Base-by-base conservation (phyloP, 306 rosid species). In the Quercus agrifolia region DNA sequence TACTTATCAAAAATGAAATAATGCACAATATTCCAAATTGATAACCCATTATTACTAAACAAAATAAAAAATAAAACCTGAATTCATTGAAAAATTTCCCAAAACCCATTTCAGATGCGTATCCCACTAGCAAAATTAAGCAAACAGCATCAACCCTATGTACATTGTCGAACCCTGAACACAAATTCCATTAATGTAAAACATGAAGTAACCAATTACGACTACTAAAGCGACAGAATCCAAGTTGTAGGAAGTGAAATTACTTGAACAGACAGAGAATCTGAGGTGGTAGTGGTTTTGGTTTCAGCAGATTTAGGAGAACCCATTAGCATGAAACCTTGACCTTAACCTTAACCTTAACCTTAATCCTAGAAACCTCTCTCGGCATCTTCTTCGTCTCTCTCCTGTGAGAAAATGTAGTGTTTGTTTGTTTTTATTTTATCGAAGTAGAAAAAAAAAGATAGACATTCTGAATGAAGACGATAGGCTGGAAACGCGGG, bases 231-330 rank as follows among this genome's bases (percentile, higher is more conserved):
- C 2, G 11, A 38, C 46, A 8, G 46, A 38, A 38, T 11, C 46
- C 46, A 25, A 49, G 51, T 44, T 6, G 41, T 13, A 27, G 17
- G 5, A 44, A 59, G 44, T 63, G 51, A 44, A 75, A 41, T 79
- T 86, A 90, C 92, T 74, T 86, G 92, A 15, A 84, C 83, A 51
- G 77, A 83, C 74, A 88, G 84, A 44, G 92, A 86, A 54, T 85
- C 85, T 2, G 78, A 44, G 25, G 79, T 23, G 56, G 82, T 27
- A 23, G 67, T 21, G 74, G 82, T 20, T 56, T 83, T 14, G 81
- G 28, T 78, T 57, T 81, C 81, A 5, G 77, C 30, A 71, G 87
- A 46, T 67, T 83, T 80, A 56, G 92, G 90, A 67, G 92, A 90
- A 79, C 82, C 88, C 92, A 88, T 88, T 51, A 83, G 46, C 12